Conservation (phyloP, 2,329 filamentous ascomycete species). For the Aspergillus puulaauensis region DNA sequence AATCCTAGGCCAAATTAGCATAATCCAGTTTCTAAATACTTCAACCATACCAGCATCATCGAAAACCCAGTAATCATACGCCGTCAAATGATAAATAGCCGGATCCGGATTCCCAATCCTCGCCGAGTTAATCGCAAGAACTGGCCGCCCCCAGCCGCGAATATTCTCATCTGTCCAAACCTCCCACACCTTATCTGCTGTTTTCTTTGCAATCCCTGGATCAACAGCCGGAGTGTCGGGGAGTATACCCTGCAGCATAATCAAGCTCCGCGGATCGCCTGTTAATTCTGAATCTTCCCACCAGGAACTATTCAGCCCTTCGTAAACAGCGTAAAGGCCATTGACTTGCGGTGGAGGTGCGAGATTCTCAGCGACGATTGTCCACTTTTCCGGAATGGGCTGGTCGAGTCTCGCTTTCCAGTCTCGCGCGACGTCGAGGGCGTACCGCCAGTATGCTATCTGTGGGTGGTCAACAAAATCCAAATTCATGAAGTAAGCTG, state of each 20-base stretch:
- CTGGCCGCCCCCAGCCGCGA: conserved; percentile 16
- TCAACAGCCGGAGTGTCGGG: conserved; percentile 14
- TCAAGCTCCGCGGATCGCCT: conserved; percentile 14
- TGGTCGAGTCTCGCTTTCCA: conserved; percentile 12
- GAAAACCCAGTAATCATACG: conserved; percentile 16
- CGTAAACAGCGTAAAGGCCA: conserved; percentile 13
- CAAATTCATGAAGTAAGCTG: not conserved
- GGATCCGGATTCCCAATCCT: conserved; percentile 10
- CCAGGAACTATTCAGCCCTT: conserved; percentile 15
- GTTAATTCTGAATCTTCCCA: conserved; percentile 11
- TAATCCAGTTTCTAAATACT: fast-evolving
- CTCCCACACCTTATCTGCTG: conserved; percentile 12
- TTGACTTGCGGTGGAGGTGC: conserved; percentile 6
- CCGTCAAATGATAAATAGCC: conserved; percentile 13
- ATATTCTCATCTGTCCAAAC: conserved; percentile 16
- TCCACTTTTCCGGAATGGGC: conserved; percentile 5
- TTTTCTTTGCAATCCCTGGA: not conserved
- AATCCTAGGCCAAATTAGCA: conserved; percentile 7
- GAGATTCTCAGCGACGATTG: conserved; percentile 3
- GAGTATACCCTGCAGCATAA: conserved; percentile 17
- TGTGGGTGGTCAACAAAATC: not conserved
- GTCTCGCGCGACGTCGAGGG: conserved; percentile 7
- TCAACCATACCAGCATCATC: conserved; percentile 12
- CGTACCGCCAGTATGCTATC: conserved; percentile 18
- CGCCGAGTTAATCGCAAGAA: conserved; percentile 16